Evolutionary conservation across 2,329 filamentous ascomycete species (phyloP).

Genomic region (Rhynchosporium graminicola): DNA sequence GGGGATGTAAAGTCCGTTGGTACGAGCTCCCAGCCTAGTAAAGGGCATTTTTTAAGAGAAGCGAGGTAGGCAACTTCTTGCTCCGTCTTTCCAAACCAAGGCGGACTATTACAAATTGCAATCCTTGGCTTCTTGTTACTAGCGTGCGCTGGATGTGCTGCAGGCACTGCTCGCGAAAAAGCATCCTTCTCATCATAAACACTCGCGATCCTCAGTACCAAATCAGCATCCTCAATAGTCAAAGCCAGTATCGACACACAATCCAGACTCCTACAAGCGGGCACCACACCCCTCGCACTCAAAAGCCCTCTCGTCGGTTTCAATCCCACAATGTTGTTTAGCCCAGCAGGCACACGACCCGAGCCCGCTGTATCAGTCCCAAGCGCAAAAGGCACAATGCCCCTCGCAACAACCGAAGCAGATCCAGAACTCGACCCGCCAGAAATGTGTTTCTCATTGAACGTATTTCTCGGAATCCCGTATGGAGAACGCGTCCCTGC

Average conservation of each 20-base stretch:
- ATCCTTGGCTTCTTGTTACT: neutral
- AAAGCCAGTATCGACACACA: slow-evolving; percentile 51
- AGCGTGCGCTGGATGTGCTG: neutral
- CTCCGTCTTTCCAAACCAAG: slow-evolving; percentile 11
- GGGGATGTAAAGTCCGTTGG: slow-evolving; percentile 10
- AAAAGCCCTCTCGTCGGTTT: slow-evolving; percentile 50
- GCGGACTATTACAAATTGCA: slow-evolving; percentile 15
- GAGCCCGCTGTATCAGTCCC: slow-evolving; percentile 54
- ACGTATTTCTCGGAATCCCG: slow-evolving; percentile 50
- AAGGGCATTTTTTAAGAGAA: neutral
- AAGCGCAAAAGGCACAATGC: slow-evolving; percentile 52
- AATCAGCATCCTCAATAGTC: slow-evolving; percentile 48
- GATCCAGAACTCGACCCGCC: slow-evolving; percentile 55
- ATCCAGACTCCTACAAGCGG: slow-evolving; percentile 54
- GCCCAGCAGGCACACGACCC: slow-evolving; percentile 49
- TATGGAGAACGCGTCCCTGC: slow-evolving; percentile 56
- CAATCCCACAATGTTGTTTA: slow-evolving; percentile 51
- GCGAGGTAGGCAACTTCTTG: slow-evolving; percentile 5
- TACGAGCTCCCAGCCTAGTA: slow-evolving; percentile 9
- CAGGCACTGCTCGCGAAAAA: slow-evolving; percentile 18
- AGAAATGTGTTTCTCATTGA: slow-evolving; percentile 48
- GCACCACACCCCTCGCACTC: slow-evolving; percentile 48
- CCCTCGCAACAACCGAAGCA: slow-evolving; percentile 51
- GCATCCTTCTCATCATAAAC: slow-evolving; percentile 48
- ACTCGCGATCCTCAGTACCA: slow-evolving; percentile 48